Evolutionary conservation across 495 filamentous ascomycete species (phyloP).

Genomic region (Hyaloscypha hepaticicola): DNA sequence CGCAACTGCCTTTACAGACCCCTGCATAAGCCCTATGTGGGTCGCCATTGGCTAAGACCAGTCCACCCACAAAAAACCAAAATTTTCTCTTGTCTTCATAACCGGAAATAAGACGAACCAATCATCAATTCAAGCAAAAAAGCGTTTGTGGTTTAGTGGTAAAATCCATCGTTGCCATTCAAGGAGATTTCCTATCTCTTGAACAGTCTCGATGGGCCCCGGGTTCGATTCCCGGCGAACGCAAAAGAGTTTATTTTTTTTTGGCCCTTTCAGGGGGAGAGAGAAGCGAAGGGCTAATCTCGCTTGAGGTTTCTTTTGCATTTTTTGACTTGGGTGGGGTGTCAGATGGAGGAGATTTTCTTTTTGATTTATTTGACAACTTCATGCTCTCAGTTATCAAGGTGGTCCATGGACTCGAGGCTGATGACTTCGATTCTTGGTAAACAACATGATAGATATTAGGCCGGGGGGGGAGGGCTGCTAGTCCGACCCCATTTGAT

Average conservation of each 20-base stretch:
- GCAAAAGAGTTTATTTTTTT: conserved; percentile 19
- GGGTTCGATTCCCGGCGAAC: conserved; percentile 31
- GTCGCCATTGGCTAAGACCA: background rate
- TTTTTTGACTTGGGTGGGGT: no score
- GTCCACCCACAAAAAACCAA: conserved; percentile 1
- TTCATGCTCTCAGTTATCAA: background rate
- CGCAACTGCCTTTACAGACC: no score
- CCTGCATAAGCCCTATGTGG: background rate
- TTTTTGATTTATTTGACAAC: background rate
- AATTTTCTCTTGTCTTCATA: conserved; percentile 1
- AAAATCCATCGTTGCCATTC: conserved; percentile 33
- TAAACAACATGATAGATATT: no score
- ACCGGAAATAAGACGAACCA: background rate
- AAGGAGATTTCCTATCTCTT: background rate
- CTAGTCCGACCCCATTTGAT: no score
- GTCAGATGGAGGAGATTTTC: no score
- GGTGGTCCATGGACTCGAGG: no score
- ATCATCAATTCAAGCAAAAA: conserved; percentile 2
- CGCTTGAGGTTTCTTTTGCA: conserved; percentile 9
- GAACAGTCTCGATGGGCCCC: conserved; percentile 27
- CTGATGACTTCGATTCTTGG: no score
- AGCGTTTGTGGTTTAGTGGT: conserved; percentile 31
- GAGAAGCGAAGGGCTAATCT: background rate
- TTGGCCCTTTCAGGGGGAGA: conserved; percentile 4
- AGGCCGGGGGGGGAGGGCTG: no score